These are phyloP conservation scores for Mycena indigotica DNA, from an alignment of 768 basidiomycete genomes.

Conservation along the genomic window DNA sequence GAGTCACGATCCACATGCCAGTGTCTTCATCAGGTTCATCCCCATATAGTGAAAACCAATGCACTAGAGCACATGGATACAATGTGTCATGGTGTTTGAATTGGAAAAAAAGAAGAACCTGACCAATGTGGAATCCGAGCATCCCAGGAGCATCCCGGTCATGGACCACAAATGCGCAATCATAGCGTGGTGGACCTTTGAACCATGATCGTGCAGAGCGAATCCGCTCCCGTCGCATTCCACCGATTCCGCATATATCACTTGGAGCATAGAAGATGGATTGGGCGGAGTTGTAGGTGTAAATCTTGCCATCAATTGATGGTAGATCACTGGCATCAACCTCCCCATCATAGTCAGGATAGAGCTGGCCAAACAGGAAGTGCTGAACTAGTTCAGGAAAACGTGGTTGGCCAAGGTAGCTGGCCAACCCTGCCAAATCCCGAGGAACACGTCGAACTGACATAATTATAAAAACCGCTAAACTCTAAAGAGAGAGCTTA, in stretches of 20 bases:
- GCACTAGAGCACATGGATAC: slow-evolving; percentile 30
- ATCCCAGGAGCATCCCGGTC: slow-evolving; percentile 26
- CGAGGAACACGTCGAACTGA: slow-evolving; percentile 11
- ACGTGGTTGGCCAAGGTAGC: slow-evolving; percentile 11
- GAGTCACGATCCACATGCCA: slow-evolving; percentile 33
- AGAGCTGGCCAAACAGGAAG: slow-evolving; percentile 18
- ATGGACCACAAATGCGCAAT: slow-evolving; percentile 31
- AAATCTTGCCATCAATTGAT: slow-evolving; percentile 25
- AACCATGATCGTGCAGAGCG: slow-evolving; percentile 31
- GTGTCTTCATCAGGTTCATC: slow-evolving; percentile 24
- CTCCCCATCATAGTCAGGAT: slow-evolving; percentile 13
- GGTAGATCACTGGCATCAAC: slow-evolving; percentile 13
- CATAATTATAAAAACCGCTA: not conserved
- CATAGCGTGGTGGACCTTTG: slow-evolving; percentile 25
- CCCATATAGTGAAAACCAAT: slow-evolving; percentile 26
- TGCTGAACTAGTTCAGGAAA: slow-evolving; percentile 17
- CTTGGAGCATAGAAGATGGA: slow-evolving; percentile 34
- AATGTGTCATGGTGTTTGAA: slow-evolving; percentile 17
- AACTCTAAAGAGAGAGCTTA: not conserved
- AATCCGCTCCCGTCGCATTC: slow-evolving; percentile 37
- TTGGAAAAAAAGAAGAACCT: slow-evolving; percentile 28
- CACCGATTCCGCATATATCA: too few relatives aligned
- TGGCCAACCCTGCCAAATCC: slow-evolving; percentile 7
- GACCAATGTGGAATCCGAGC: slow-evolving; percentile 26
- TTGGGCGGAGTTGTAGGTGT: slow-evolving; percentile 32